phyloP scores from a whole-genome alignment of 257 asterid species.

The Voacanga thouarsii region DNA sequence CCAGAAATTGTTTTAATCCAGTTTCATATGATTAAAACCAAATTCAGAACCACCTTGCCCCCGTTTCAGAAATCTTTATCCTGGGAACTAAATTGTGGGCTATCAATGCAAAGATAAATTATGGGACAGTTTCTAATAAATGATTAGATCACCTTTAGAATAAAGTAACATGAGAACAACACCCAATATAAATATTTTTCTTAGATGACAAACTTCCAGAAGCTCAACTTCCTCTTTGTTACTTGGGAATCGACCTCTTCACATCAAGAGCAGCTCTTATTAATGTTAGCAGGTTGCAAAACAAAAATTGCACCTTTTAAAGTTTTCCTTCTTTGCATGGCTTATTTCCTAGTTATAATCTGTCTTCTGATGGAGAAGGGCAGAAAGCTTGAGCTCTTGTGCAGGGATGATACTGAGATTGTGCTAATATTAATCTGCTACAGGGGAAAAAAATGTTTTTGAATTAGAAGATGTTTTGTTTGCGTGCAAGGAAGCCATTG shows the following conservation, averaged over 20 bases:
- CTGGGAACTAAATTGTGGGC: too few species aligned
- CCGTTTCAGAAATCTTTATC: too few species aligned
- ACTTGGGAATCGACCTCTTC: background rate
- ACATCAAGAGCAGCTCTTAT: background rate
- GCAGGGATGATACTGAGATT: background rate
- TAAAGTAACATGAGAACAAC: too few species aligned
- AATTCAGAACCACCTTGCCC: too few species aligned
- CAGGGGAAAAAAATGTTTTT: background rate
- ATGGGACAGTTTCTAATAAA: too few species aligned
- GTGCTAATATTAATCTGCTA: background rate
- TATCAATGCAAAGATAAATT: too few species aligned
- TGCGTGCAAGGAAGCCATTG: background rate
- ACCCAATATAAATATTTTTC: background rate
- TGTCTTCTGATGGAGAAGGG: background rate
- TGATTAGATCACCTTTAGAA: too few species aligned
- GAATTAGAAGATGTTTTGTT: background rate
- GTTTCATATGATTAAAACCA: too few species aligned
- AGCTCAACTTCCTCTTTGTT: background rate
- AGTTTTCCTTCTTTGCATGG: background rate
- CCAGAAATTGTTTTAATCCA: too few species aligned
- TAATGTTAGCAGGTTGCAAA: background rate
- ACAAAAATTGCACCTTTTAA: background rate
- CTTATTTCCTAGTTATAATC: background rate
- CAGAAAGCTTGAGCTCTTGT: background rate
- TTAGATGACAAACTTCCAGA: background rate